Evolutionary conservation across 2,329 filamentous ascomycete genomes (phyloP).

Genomic region (Corynespora cassiicola): DNA sequence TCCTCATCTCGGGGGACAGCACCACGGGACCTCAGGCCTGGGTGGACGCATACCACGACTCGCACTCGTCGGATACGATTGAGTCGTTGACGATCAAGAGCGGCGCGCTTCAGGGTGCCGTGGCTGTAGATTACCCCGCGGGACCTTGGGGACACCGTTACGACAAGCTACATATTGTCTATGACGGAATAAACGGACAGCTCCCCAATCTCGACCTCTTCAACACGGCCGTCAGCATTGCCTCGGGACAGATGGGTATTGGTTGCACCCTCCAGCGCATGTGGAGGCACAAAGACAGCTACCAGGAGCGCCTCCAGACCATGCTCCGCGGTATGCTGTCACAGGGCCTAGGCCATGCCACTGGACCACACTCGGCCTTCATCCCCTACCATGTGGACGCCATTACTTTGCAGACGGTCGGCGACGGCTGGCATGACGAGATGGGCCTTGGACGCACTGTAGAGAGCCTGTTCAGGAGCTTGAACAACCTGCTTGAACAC

Average conservation of each 20-base stretch:
- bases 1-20: conserved; percentile 88
- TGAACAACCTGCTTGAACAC: conserved; percentile 97
- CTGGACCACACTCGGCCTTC: conserved; percentile 91
- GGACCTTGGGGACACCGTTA: conserved; percentile 76
- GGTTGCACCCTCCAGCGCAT: conserved; percentile 84
- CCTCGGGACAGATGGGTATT: conserved; percentile 91
- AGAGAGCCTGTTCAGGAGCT: conserved; percentile 87
- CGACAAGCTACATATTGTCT: conserved; percentile 86
- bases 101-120: conserved; percentile 87
- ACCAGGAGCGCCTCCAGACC: conserved; percentile 81
- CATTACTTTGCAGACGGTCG: conserved; percentile 88
- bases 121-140: conserved; percentile 88
- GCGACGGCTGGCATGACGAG: conserved; percentile 95
- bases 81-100: conserved; percentile 86
- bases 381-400: conserved; percentile 98
- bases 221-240: conserved; percentile 90
- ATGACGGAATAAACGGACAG: conserved; percentile 95
- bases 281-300: conserved; percentile 77
- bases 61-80: conserved; percentile 74
- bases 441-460: conserved; percentile 91
- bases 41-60: conserved; percentile 97
- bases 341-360: conserved; percentile 86
- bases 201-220: conserved; percentile 94
- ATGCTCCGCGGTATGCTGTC: conserved; percentile 93
- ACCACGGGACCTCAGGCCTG: conserved; percentile 91